Evolutionary conservation across 768 basidiomycete genomes (phyloP).

Genomic region (Hygrocybe punicea): DNA sequence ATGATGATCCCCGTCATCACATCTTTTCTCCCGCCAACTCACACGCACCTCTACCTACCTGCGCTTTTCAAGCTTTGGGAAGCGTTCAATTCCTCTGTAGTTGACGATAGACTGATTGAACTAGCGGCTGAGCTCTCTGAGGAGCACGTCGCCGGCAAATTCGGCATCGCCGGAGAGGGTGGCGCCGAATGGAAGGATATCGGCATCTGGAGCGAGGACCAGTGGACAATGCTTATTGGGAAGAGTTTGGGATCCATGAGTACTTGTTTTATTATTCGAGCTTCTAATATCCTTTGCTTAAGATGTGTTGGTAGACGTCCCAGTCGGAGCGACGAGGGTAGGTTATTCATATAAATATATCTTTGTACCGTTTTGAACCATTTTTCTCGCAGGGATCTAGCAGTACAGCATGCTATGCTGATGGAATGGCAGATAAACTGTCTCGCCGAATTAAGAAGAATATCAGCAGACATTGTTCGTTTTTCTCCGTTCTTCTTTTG

Average conservation of each 20-base stretch:
- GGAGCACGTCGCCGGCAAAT: constrained; percentile 60
- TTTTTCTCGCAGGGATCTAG: constrained; percentile 48
- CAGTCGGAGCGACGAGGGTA: constrained; percentile 68
- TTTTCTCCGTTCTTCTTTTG: neutral
- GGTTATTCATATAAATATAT: constrained; percentile 6
- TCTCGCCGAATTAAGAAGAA: constrained; percentile 66
- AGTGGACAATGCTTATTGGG: constrained; percentile 80
- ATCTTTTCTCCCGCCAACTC: constrained; percentile 70
- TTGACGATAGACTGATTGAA: constrained; percentile 75
- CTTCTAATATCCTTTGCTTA: constrained; percentile 1
- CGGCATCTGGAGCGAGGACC: constrained; percentile 82
- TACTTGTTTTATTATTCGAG: constrained; percentile 29
- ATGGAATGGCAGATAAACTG: constrained; percentile 53
- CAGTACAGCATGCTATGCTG: constrained; percentile 68
- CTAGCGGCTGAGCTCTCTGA: constrained; percentile 66
- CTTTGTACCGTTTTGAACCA: constrained; percentile 3
- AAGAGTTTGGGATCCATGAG: constrained; percentile 83
- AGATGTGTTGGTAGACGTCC: constrained; percentile 48
- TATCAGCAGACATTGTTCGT: constrained; percentile 60
- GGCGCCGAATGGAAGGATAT: constrained; percentile 72
- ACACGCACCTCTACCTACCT: constrained; percentile 66
- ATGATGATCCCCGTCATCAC: constrained; percentile 73
- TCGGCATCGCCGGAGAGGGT: constrained; percentile 50
- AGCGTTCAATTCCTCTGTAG: constrained; percentile 66
- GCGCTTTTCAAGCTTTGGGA: constrained; percentile 74